Conservation (phyloP, 2,329 filamentous ascomycete genomes). For the Penicillium vulpinum region DNA sequence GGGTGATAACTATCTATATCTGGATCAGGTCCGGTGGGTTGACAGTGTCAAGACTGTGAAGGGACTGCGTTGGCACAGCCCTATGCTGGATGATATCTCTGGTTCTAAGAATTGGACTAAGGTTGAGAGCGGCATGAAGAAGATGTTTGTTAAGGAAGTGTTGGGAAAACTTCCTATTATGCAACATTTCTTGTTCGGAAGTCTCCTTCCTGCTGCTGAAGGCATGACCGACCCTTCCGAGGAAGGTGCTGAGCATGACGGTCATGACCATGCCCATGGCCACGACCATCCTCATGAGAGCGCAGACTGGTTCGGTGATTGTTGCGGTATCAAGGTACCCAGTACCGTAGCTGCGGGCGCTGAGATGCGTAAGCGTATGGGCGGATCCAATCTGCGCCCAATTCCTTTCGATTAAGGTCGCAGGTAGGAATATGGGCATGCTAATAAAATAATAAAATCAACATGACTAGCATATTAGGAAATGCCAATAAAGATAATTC, state of each 20-base stretch:
- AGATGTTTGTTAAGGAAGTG: slow-evolving; percentile 95
- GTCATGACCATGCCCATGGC: slow-evolving; percentile 60
- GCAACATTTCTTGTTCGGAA: slow-evolving; percentile 97
- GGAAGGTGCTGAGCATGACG: slow-evolving; percentile 51
- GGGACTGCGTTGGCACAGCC: slow-evolving; percentile 91
- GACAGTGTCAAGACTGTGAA: slow-evolving; percentile 96
- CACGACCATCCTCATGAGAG: slow-evolving; percentile 68
- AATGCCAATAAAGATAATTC: not conserved
- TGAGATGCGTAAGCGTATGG: slow-evolving; percentile 75
- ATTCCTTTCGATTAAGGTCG: slow-evolving; percentile 49
- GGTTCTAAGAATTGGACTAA: slow-evolving; percentile 87
- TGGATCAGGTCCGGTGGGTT: slow-evolving; percentile 90
- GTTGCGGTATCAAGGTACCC: slow-evolving; percentile 96
- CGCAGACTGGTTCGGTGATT: slow-evolving; percentile 77
- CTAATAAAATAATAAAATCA: slow-evolving; percentile 6
- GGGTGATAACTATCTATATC: slow-evolving; percentile 78
- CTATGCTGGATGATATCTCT: slow-evolving; percentile 97
- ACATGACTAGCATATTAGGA: not conserved
- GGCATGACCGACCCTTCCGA: slow-evolving; percentile 64
- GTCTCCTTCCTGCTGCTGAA: slow-evolving; percentile 73
- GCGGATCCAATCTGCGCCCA: slow-evolving; percentile 63
- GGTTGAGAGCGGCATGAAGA: slow-evolving; percentile 90
- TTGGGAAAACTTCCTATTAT: slow-evolving; percentile 92
- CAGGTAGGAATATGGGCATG: no score
- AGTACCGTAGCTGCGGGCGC: slow-evolving; percentile 88